phyloP scores from a whole-genome alignment of 2,329 filamentous ascomycete species.

The Fusarium hostae region DNA sequence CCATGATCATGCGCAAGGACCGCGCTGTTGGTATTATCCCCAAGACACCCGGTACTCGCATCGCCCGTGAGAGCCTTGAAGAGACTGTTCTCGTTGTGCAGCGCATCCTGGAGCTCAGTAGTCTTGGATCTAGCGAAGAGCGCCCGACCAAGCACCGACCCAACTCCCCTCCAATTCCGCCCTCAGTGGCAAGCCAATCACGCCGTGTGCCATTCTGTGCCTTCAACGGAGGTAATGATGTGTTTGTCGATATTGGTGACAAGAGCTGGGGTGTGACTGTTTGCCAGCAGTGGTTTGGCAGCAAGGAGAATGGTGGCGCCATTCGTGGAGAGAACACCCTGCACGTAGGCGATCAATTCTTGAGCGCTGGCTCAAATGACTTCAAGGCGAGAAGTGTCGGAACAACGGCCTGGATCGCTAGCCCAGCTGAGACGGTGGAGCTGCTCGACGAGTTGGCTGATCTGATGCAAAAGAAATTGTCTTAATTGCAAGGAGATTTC shows the following conservation, averaged over 20 bases:
- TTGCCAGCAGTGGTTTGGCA: constrained; percentile 90
- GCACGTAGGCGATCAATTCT: constrained; percentile 96
- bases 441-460: constrained; percentile 83
- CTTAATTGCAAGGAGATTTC: constrained; percentile 23
- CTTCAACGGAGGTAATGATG: constrained; percentile 97
- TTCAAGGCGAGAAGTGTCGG: constrained; percentile 94
- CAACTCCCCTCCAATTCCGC: constrained; percentile 31
- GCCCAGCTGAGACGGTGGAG: constrained; percentile 87
- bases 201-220: constrained; percentile 85
- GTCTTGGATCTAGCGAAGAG: constrained; percentile 54
- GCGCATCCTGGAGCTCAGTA: constrained; percentile 87
- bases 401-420: constrained; percentile 97
- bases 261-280: constrained; percentile 96
- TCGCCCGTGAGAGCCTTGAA: constrained; percentile 89
- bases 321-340: constrained; percentile 83
- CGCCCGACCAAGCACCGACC: constrained; percentile 43
- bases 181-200: constrained; percentile 33
- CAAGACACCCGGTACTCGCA: constrained; percentile 69
- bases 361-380: constrained; percentile 95
- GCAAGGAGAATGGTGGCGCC: constrained; percentile 46
- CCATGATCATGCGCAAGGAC: constrained; percentile 85
- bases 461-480: constrained; percentile 57
- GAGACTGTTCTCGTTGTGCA: constrained; percentile 96
- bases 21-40: constrained; percentile 84
- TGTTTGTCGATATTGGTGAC: constrained; percentile 98